Conservation (phyloP, 306 rosid genomes). For the Quercus gilva region DNA sequence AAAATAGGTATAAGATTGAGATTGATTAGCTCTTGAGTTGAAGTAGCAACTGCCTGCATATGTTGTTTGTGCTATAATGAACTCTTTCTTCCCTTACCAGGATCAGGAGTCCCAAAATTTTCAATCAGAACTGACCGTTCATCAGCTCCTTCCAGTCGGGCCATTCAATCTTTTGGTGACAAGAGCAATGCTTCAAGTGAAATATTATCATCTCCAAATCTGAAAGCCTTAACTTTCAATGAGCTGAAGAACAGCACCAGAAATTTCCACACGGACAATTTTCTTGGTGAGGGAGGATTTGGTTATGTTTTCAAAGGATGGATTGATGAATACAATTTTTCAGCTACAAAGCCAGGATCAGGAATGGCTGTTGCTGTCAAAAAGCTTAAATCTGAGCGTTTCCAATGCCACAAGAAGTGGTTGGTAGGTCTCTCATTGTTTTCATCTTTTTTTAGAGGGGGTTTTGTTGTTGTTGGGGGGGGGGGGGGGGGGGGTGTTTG, state of each 20-base stretch:
- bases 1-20: background rate
- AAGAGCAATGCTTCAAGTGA: slow-evolving; percentile 54
- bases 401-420: slow-evolving; percentile 98
- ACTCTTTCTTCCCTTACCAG: slow-evolving; percentile 17
- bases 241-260: slow-evolving; percentile 86
- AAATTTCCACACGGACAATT: slow-evolving; percentile 81
- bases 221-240: slow-evolving; percentile 63
- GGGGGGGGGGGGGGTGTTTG: too few species aligned
- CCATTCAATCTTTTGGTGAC: slow-evolving; percentile 50
- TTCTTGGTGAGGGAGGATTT: slow-evolving; percentile 95
- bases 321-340: slow-evolving; percentile 62
- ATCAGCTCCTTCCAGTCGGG: slow-evolving; percentile 44
- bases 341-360: slow-evolving; percentile 74
- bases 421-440: slow-evolving; percentile 50
- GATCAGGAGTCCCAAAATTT: slow-evolving; percentile 45
- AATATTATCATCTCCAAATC: slow-evolving; percentile 77
- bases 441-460: background rate
- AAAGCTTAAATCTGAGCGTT: slow-evolving; percentile 87
- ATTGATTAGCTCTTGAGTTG: slow-evolving; percentile 12
- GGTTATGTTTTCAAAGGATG: slow-evolving; percentile 94
- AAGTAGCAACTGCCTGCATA: background rate
- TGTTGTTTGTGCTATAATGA: slow-evolving; percentile 17
- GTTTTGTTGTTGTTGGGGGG: too few species aligned
- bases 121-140: slow-evolving; percentile 50
- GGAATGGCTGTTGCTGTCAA: slow-evolving; percentile 93